A percentile compares a stretch with the other conserved stretches of the same genome.
Conservation (phyloP, 2,329 filamentous ascomycete genomes). For the Colletotrichum limetticola region DNA sequence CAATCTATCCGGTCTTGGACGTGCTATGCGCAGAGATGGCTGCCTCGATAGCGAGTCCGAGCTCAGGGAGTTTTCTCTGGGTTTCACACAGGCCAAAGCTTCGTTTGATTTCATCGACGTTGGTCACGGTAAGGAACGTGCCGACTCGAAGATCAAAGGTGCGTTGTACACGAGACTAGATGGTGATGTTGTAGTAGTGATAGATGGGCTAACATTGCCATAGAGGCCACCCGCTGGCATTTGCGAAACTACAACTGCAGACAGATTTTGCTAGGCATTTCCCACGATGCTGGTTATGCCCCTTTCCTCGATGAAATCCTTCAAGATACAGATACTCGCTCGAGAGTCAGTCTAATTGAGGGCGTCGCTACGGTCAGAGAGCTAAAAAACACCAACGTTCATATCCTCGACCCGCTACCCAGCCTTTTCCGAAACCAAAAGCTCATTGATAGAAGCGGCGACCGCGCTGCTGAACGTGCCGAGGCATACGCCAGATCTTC, state of each 20-base stretch:
- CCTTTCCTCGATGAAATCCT: slow-evolving; percentile 67
- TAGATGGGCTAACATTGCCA: slow-evolving; percentile 10
- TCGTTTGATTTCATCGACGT: slow-evolving; percentile 74
- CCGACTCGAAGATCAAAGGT: slow-evolving; percentile 71
- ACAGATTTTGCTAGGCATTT: slow-evolving; percentile 70
- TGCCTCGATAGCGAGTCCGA: slow-evolving; percentile 54
- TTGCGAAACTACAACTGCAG: slow-evolving; percentile 70
- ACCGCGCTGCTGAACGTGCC: slow-evolving; percentile 23
- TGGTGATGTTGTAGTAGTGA: background rate
- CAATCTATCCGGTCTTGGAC: slow-evolving; percentile 62
- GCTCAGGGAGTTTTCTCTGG: slow-evolving; percentile 66
- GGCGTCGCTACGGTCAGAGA: slow-evolving; percentile 62
- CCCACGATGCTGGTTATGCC: slow-evolving; percentile 70
- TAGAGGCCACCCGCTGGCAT: slow-evolving; percentile 66
- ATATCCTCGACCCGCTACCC: slow-evolving; percentile 56
- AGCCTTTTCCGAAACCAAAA: slow-evolving; percentile 66
- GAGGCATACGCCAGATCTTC: slow-evolving; percentile 25
- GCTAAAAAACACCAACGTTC: slow-evolving; percentile 57
- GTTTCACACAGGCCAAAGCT: slow-evolving; percentile 68
- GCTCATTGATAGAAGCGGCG: slow-evolving; percentile 51
- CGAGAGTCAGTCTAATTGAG: slow-evolving; percentile 65
- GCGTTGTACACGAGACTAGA: slow-evolving; percentile 12
- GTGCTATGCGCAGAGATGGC: slow-evolving; percentile 61
- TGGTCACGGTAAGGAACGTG: slow-evolving; percentile 67
- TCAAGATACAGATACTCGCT: slow-evolving; percentile 52